phyloP scores from a whole-genome alignment of 176 grass and related monocot genomes.

The Eremochloa ophiuroides region DNA sequence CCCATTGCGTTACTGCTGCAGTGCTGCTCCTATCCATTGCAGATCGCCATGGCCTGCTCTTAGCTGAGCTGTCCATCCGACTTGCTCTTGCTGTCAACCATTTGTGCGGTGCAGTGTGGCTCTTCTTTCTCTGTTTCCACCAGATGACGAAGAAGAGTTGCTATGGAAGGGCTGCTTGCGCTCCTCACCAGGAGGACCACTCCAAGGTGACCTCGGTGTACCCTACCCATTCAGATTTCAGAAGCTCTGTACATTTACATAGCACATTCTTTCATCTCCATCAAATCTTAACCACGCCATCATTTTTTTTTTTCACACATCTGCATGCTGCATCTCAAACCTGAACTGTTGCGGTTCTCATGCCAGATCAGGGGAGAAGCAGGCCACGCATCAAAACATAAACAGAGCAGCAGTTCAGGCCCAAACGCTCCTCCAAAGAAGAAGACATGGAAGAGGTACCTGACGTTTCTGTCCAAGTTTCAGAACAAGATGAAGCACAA shows the following conservation, averaged over 20 bases:
- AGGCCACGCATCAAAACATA: not conserved
- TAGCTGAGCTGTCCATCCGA: not conserved
- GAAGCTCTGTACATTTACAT: not conserved
- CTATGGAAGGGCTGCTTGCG: not conserved
- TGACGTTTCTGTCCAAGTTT: constrained; percentile 30
- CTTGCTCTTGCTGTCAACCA: not conserved
- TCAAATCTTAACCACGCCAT: constrained; percentile 4
- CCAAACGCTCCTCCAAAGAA: constrained; percentile 11
- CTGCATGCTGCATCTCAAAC: not conserved
- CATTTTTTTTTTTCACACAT: not conserved
- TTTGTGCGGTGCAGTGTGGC: not conserved
- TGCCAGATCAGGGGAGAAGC: constrained; percentile 3
- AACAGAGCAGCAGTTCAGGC: not conserved
- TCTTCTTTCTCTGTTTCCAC: not conserved
- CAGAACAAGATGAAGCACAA: constrained; percentile 43
- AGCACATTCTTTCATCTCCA: not conserved
- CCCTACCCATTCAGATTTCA: not conserved
- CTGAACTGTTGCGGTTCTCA: not conserved
- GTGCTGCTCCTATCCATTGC: not conserved
- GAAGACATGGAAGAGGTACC: constrained; percentile 37
- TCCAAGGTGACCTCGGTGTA: not conserved
- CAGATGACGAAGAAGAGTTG: constrained; percentile 29
- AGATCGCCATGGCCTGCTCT: not conserved
- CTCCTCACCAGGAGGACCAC: not conserved
- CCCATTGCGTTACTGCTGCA: not conserved